phyloP scores from a whole-genome alignment of 257 asterid species.

The Schizonepeta tenuifolia region DNA sequence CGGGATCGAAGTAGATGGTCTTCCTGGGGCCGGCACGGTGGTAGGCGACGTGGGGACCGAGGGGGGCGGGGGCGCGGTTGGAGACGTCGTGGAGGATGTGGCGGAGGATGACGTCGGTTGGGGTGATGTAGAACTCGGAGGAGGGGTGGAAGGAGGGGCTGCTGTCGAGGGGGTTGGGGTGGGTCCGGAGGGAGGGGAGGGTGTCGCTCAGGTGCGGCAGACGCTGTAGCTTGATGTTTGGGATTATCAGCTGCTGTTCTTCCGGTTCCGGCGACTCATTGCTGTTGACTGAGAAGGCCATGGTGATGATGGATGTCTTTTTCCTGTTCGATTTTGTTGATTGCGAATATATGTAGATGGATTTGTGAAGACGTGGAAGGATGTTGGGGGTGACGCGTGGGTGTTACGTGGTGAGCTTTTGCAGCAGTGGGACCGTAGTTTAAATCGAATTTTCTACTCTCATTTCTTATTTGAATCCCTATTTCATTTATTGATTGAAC shows the following conservation, averaged over 20 bases:
- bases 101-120: slow-evolving; percentile 67
- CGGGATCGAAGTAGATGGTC: slow-evolving; percentile 50
- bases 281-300: slow-evolving; percentile 15
- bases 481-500: too few species aligned
- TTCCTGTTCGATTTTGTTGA: too few species aligned
- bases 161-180: slow-evolving; percentile 58
- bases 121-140: slow-evolving; percentile 66
- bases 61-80: slow-evolving; percentile 33
- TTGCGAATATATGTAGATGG: not conserved
- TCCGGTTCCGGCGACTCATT: not conserved
- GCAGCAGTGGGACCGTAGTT: too few species aligned
- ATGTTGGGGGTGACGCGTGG: slow-evolving; percentile 3
- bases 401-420: not conserved
- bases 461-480: too few species aligned
- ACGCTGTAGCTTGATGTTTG: slow-evolving; percentile 44
- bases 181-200: slow-evolving; percentile 48
- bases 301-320: not conserved
- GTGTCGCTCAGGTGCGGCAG: slow-evolving; percentile 61
- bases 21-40: slow-evolving; percentile 83
- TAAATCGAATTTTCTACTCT: too few species aligned
- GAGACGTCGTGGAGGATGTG: slow-evolving; percentile 57
- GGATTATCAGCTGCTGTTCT: slow-evolving; percentile 12
- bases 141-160: slow-evolving; percentile 63
- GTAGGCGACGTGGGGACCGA: slow-evolving; percentile 46
- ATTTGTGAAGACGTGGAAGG: slow-evolving; percentile 12